phyloP scores from a whole-genome alignment of 768 basidiomycete genomes.

The Lentinula guzmanii region DNA sequence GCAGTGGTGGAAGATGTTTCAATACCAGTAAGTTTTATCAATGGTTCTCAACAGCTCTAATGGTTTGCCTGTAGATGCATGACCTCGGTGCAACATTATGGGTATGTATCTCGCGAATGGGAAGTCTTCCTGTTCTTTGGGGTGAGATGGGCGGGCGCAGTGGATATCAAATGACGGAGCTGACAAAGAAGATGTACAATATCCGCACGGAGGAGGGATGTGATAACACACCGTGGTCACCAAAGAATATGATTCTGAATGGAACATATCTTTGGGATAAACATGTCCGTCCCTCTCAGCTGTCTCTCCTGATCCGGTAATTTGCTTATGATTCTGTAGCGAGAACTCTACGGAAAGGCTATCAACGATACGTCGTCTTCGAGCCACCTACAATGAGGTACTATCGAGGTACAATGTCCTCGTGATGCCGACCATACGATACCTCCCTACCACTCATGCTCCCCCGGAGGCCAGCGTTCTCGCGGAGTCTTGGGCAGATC shows the following conservation, averaged over 20 bases:
- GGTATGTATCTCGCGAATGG: not conserved
- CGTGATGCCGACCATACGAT: slow-evolving; percentile 6
- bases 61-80: not conserved
- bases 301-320: not conserved
- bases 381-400: not conserved
- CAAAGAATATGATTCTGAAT: slow-evolving; percentile 4
- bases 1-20: slow-evolving; percentile 2
- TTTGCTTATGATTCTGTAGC: not conserved
- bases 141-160: not conserved
- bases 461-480: not conserved
- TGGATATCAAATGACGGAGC: not conserved
- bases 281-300: not conserved
- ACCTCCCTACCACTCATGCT: slow-evolving; percentile 1
- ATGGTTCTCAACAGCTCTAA: not conserved
- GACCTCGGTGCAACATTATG: not conserved
- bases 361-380: not conserved
- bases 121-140: not conserved
- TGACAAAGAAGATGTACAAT: not conserved
- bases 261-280: slow-evolving; percentile 1
- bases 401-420: not conserved
- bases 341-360: slow-evolving; percentile 5
- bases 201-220: not conserved
- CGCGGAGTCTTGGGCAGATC: not conserved
- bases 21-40: not conserved
- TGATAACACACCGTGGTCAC: not conserved